Conservation (phyloP, 257 asterid genomes). For the Solanum corneliomulleri region DNA sequence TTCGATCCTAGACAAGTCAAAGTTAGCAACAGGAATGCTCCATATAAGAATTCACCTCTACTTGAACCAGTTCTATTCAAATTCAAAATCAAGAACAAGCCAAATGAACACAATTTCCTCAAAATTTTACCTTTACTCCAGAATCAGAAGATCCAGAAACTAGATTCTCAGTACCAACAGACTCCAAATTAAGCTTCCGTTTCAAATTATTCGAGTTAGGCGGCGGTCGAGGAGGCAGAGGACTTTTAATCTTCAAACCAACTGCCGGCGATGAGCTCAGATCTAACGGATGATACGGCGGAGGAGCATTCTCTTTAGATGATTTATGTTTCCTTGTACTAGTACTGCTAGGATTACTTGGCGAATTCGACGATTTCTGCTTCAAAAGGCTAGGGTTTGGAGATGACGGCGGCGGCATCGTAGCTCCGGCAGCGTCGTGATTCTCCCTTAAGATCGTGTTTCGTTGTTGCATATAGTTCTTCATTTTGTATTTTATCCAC, state of each 20-base stretch:
- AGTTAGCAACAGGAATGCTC: background rate
- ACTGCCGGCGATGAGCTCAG: constrained; percentile 12
- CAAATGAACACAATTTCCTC: background rate
- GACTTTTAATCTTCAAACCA: constrained; percentile 37
- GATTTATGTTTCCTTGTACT: constrained; percentile 37
- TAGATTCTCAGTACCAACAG: constrained; percentile 31
- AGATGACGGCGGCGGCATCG: constrained; percentile 2
- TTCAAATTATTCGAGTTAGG: constrained; percentile 20
- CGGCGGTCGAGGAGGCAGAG: constrained; percentile 90
- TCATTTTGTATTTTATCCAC: constrained; percentile 15
- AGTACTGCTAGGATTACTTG: background rate
- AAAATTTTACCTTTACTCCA: constrained; percentile 55
- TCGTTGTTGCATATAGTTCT: constrained; percentile 48
- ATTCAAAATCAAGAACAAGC: background rate
- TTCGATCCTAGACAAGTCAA: background rate
- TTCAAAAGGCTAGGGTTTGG: constrained; percentile 44
- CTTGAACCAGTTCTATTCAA: background rate
- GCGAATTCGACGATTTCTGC: constrained; percentile 16
- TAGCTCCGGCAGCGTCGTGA: constrained; percentile 12
- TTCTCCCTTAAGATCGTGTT: constrained; percentile 46
- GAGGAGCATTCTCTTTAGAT: constrained; percentile 79
- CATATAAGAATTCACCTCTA: background rate
- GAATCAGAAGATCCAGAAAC: constrained; percentile 38
- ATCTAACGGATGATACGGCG: constrained; percentile 9
- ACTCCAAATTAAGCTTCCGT: constrained; percentile 72